Evolutionary conservation across 1,284 basidiomycete species (phyloP), one percentile per base, ranked within the genome.

Genomic region (Sparassis latifolia): DNA sequence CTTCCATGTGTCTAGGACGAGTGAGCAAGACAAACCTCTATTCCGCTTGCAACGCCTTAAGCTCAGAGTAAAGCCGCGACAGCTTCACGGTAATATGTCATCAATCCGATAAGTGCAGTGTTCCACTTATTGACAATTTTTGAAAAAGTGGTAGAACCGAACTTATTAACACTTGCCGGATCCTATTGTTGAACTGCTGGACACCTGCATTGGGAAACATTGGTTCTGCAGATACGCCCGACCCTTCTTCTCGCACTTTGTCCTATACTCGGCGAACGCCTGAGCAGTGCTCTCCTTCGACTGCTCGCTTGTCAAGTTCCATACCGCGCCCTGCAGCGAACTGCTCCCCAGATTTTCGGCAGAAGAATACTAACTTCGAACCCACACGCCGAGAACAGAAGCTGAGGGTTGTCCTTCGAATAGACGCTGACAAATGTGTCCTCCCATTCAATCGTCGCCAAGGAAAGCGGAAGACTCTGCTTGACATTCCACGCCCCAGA

Each of bases 111-210:
- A 49, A 96, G 80, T 7, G 92, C 91, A 2, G 94, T 96, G 69
- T 97, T 98, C 94, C 94, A 97, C 74, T 98, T 98, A 77, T 99
- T 99, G 65, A 98, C 90, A 62, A 99, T 97, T 79, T 99, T 99
- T 54, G 92, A 93, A 80, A 99, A 99, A 0, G 97, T 98, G 1
- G 96, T 96, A 0, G 94, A 96, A 53, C 97, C 97, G 97, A 98
- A 60, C 93, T 94, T 97, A 99, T 99, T 56, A 99, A 73, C 20
- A 99, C 90, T 69, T 98, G 96, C 50, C 96, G 82, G 58, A 98
- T 96, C 46, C 93, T 81, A 70, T 97, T 97, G 72, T 95, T 94
- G 77, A 97, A 97, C 63, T 91, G 86, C 62, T 96, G 90, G 45
- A 99, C 91, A 58, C 90, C 89, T 83, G 59, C 40, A 52, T 51